A percentile compares a stretch with the other conserved stretches of the same genome.
These are phyloP conservation scores for Pythium vanterpoolii DNA, from an alignment of 352 stramenopile genomes.

Conservation along the genomic window DNA sequence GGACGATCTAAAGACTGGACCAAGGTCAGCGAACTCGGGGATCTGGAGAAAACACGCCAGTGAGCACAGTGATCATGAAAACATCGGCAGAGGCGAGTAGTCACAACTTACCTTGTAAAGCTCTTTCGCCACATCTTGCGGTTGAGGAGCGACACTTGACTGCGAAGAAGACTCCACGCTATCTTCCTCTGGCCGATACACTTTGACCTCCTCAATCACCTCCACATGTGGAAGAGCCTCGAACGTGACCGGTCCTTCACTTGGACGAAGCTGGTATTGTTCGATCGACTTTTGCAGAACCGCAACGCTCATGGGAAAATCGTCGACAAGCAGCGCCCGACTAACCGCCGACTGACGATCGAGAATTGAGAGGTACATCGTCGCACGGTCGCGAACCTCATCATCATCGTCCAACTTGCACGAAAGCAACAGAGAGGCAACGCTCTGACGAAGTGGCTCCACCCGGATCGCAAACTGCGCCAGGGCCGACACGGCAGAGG, in stretches of 20 bases:
- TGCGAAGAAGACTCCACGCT: slow-evolving; percentile 29
- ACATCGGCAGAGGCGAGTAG: not conserved
- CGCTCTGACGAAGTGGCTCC: slow-evolving; percentile 90
- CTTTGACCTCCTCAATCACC: slow-evolving; percentile 44
- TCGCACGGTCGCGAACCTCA: slow-evolving; percentile 93
- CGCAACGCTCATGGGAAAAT: slow-evolving; percentile 73
- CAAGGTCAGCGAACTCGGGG: slow-evolving; percentile 93
- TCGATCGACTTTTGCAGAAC: slow-evolving; percentile 86
- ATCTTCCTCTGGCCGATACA: slow-evolving; percentile 30
- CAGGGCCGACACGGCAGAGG: slow-evolving; percentile 95
- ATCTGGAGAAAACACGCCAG: slow-evolving; percentile 47
- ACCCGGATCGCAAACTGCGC: slow-evolving; percentile 95
- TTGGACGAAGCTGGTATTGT: slow-evolving; percentile 79
- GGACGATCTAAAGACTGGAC: slow-evolving; percentile 92
- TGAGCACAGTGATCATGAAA: not conserved
- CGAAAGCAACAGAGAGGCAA: slow-evolving; percentile 94
- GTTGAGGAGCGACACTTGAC: slow-evolving; percentile 33
- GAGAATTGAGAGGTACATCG: slow-evolving; percentile 83
- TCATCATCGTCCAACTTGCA: slow-evolving; percentile 97
- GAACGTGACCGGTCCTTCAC: slow-evolving; percentile 77
- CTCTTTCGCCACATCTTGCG: slow-evolving; percentile 84
- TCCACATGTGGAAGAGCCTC: slow-evolving; percentile 83
- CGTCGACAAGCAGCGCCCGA: slow-evolving; percentile 56
- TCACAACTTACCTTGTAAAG: slow-evolving; percentile 86
- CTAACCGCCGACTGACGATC: slow-evolving; percentile 55